phyloP scores from a whole-genome alignment of 148 eudicot species.

The Heliosperma pusillum region DNA sequence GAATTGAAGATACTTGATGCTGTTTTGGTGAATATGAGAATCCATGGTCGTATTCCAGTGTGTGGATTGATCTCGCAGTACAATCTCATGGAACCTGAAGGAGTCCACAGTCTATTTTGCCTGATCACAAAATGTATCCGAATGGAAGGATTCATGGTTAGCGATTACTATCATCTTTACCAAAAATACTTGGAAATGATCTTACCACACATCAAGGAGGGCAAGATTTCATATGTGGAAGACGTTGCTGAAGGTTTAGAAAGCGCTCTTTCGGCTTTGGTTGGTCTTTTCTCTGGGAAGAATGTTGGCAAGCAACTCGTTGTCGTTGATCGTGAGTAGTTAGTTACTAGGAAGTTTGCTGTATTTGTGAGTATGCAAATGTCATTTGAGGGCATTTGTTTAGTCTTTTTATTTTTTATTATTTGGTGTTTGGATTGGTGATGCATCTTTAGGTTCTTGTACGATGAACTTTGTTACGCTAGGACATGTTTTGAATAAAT shows the following conservation, averaged over 20 bases:
- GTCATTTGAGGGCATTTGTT: not conserved
- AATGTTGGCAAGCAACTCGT: conserved; percentile 51
- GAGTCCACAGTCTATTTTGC: conserved; percentile 35
- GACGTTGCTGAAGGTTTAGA: conserved; percentile 46
- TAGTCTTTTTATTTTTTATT: not conserved
- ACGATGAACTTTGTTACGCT: not conserved
- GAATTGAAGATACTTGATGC: conserved; percentile 54
- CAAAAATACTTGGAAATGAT: conserved; percentile 42
- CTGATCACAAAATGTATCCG: conserved; percentile 35
- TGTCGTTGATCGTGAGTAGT: conserved; percentile 32
- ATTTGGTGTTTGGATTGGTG: not conserved
- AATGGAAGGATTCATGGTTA: conserved; percentile 46
- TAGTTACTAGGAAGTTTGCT: not conserved
- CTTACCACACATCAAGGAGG: conserved; percentile 35
- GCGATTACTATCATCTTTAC: conserved; percentile 36
- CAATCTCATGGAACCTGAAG: conserved; percentile 40
- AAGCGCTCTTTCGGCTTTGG: conserved; percentile 41
- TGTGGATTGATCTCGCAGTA: conserved; percentile 58
- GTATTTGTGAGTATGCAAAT: not conserved
- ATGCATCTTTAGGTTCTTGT: not conserved
- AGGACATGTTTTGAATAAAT: not conserved
- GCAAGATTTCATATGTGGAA: conserved; percentile 41
- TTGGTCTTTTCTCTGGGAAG: conserved; percentile 46
- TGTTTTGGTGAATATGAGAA: conserved; percentile 43
- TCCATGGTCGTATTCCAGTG: conserved; percentile 43